Evolutionary conservation across 2,329 filamentous ascomycete species (phyloP).

Genomic region (Sporothrix pallida): DNA sequence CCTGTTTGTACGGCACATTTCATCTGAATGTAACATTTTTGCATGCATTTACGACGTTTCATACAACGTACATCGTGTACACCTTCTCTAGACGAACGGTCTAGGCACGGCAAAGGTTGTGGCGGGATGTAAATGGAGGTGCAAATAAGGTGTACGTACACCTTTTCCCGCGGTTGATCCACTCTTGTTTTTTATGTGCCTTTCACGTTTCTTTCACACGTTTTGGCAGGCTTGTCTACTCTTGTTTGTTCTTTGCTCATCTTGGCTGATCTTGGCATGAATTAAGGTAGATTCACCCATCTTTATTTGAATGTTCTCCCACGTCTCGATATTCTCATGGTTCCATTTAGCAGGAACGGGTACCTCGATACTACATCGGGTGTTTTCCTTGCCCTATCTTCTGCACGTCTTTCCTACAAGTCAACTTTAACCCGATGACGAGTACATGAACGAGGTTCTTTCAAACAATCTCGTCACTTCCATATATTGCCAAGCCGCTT

Average conservation of each 20-base stretch:
- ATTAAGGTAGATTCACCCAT: neutral
- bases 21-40: too few species aligned
- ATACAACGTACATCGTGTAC: neutral
- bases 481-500: neutral
- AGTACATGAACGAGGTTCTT: neutral
- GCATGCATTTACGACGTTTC: neutral
- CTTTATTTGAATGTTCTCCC: too few species aligned
- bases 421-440: neutral
- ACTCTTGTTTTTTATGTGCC: too few species aligned
- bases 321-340: neutral
- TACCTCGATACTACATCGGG: neutral
- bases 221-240: too few species aligned
- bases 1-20: too few species aligned
- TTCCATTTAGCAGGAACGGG: slow-evolving; percentile 6
- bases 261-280: slow-evolving; percentile 7
- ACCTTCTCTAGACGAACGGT: neutral
- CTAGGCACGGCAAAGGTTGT: neutral
- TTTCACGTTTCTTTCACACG: too few species aligned
- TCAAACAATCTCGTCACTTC: neutral
- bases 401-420: too few species aligned
- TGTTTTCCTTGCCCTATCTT: neutral
- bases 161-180: neutral
- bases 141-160: slow-evolving; percentile 15
- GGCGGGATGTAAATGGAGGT: too few species aligned
- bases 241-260: neutral